Base-by-base conservation (phyloP, 1,284 basidiomycete genomes). In the Cystobasidium pallidum region DNA sequence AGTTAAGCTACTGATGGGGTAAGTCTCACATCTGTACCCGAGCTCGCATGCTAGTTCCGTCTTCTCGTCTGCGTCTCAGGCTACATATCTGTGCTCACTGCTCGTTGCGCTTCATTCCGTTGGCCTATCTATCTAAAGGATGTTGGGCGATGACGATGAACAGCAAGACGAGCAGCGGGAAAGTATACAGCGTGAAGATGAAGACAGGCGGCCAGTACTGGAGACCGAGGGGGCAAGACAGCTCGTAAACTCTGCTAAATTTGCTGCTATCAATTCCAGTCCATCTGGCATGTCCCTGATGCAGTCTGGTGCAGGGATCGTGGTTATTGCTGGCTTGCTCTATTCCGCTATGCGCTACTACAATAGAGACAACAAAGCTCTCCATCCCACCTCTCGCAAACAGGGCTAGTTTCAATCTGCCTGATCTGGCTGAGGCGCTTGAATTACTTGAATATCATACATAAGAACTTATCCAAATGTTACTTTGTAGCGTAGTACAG, bases 171-270 rank as follows among this genome's bases (percentile, higher is more conserved):
- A 51, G 62, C 28, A 64, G 7, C 1, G 8, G 26, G 32, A 32
- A 28, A 41, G 19, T 21, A 7, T 26, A 13, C 36, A 47, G 24
- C 45, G 19, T 49, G 24, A 13, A 2, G 21, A 32, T 2, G 45
- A 30, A 19, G n/a, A 64, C 17, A 19, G 34, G 21, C 30, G 28
- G 34, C 24, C 34, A 15, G 62, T n/a, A 24, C n/a, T 36, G 34
- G 45, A 64, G 28, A 28, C 6, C 26, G 28, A 49, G 15, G 32
- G 51, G 17, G 64, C 24, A 15, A 43, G 43, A 24, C 34, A 49
- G 15, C 62, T 52, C 3, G 61, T 71, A 15, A 71, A 71, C 19
- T 59, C 54, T 4, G 68, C 68, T 64, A 71, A 71, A 55, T 71
- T 71, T 34, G 43, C 58, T 49, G 47, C 47, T 52, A 30, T 57